Base-by-base conservation (phyloP, 2,329 filamentous ascomycete genomes). In the Teratosphaeria viscida region DNA sequence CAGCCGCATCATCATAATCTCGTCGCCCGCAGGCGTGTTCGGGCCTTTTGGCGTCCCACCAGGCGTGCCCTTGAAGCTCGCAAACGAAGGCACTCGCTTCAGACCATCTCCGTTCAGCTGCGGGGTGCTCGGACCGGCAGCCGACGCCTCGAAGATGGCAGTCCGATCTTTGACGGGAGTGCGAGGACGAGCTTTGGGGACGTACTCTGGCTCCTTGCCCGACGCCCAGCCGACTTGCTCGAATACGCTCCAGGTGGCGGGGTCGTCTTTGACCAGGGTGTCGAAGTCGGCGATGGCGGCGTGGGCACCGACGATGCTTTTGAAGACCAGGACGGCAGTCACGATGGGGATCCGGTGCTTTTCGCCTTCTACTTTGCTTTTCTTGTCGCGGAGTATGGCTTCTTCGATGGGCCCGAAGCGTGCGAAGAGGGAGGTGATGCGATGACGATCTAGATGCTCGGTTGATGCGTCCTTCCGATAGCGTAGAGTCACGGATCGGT, bases 341-440 rank as follows among this genome's bases (percentile, higher is more conserved):
- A 77, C 80, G 59, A 67, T 70, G 4, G 63, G 59, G 47, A 60
- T 56, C 16, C 64, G 59, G 49, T 70, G 68, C 61, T 70, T 71
- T 52, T 68, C 65, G 55, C 67, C 69, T 23, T 67, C 65, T 12
- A 64, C 37, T 57, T 70, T 71, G 19, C 64, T 53, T 63, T 81
- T 81, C 68, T 83, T 84, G 65, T 84, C 81, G 62, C 81, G 82
- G 55, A 83, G 73, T 37, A 83, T 71, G 52, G 78, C 73, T 61
- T 78, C 80, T 62, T 85, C 81, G 12, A 86, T 74, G 54, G 77
- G 75, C n/a, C 83, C 83, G 65, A 84, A 85, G 16, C 74, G 71
- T 1, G 72, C 70, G 67, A 85, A 85, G 14, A 82, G 71, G 6
- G 68, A 63, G 8, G 65, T 67, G 11, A 85, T 63, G 10, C 72